Evolutionary conservation across 2,329 filamentous ascomycete genomes (phyloP), one percentile per base, ranked within the genome.

Genomic region (Sclerotinia nivalis): DNA sequence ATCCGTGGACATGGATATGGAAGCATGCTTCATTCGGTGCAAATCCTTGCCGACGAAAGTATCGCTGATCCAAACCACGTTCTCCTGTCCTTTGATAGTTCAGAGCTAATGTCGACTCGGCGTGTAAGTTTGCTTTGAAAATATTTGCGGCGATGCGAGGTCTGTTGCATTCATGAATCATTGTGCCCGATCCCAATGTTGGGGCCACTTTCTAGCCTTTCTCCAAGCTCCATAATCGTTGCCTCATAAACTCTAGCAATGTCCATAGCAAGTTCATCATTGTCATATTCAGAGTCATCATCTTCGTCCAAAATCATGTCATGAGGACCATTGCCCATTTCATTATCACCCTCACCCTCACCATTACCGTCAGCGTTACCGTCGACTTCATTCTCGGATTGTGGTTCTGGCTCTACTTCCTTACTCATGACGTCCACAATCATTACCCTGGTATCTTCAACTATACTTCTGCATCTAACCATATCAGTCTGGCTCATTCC

Each of bases 401-500:
- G 80, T 3, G 80, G 80, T 2, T 82, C 82, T 45, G 83, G 81
- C 22, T 83, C 81, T 62, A 82, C 79, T 70, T 85, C 85, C 68
- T 82, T 83, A 71, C 85, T 86, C 83, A 93, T 85, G 22, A 89
- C 85, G 71, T 92, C 88, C 1, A 93, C 87, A 70, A 95, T 87
- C 7, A 88, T 80, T 10, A 93, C 81, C 37, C 94, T 85, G 22
- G 91, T 92, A 73, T 90, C 87, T 77, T 96, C 92, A 0, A 93
- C 91, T 43, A 96, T 82, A 76, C 92, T 92, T 77, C 92, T 91
- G 73, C 94, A 91, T 54, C 95, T 87, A 10, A 98, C 93, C 84
- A 96, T 97, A 79, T 97, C 93, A 0, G 92, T 95, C 25, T 81
- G 83, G 1, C 89, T 93, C 83, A 92, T 90, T 0, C 92, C 90